A percentile compares a stretch with the other conserved stretches of the same genome.
These are phyloP conservation scores for Aspergillus sclerotialis DNA, from an alignment of 2,329 filamentous ascomycete genomes.

Conservation along the genomic window DNA sequence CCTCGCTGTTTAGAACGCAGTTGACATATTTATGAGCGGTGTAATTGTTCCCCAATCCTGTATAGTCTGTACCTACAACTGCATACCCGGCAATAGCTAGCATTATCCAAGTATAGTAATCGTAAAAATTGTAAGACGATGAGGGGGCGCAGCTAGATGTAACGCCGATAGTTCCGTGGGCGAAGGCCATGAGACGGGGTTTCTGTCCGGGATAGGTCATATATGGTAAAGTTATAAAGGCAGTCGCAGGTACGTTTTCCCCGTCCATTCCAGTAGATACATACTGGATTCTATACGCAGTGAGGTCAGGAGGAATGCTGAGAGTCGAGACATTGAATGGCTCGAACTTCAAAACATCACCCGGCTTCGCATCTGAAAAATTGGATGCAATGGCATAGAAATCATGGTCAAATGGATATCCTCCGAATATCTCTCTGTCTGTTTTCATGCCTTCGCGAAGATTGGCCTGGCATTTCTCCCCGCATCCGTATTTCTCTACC, in stretches of 20 bases:
- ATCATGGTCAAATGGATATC: conserved; percentile 3
- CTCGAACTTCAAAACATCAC: conserved; percentile 7
- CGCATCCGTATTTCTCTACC: neutral
- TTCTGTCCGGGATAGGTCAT: conserved; percentile 1
- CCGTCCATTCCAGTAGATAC: conserved; percentile 3
- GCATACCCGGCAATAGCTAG: conserved; percentile 3
- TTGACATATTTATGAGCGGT: conserved; percentile 6
- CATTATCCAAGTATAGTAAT: conserved; percentile 5
- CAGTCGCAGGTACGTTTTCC: conserved; percentile 3
- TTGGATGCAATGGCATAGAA: conserved; percentile 7
- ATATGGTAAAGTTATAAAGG: conserved; percentile 4
- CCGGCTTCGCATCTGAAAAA: conserved; percentile 5
- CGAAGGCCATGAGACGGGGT: conserved; percentile 5
- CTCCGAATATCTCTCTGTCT: conserved; percentile 8
- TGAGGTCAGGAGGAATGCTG: conserved; percentile 1
- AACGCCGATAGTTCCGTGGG: conserved; percentile 7
- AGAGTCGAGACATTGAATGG: conserved; percentile 1
- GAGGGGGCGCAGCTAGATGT: conserved; percentile 5
- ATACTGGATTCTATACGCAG: conserved; percentile 5
- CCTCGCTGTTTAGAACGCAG: conserved; percentile 2
- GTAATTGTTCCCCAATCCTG: conserved; percentile 5
- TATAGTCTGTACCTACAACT: conserved; percentile 4
- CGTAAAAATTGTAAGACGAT: conserved; percentile 4
- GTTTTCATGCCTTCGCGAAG: neutral
- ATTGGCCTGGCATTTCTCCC: neutral